phyloP scores from a whole-genome alignment of 2,329 filamentous ascomycete genomes.

The Domatiomyces catenatus region DNA sequence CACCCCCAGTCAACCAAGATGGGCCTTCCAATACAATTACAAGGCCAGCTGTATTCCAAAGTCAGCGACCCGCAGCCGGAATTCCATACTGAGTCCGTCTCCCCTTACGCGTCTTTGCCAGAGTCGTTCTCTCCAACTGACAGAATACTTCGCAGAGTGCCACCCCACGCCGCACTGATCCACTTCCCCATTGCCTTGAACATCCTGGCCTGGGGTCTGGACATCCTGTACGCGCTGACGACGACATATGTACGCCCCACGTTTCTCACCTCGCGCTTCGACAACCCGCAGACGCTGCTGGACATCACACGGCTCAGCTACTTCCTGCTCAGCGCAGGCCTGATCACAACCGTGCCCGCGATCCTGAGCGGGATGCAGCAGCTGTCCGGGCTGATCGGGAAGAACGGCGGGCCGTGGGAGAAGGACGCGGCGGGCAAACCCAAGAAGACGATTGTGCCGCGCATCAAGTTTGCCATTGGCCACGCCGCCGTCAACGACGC shows the following conservation, averaged over 20 bases:
- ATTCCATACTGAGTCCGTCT: constrained; percentile 16
- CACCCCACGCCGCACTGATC: constrained; percentile 15
- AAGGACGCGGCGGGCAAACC: constrained; percentile 14
- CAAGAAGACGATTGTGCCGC: constrained; percentile 17
- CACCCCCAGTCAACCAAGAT: constrained; percentile 4
- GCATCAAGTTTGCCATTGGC: constrained; percentile 16
- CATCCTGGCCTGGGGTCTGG: constrained; percentile 16
- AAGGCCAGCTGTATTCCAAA: constrained; percentile 17
- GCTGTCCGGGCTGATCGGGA: constrained; percentile 17
- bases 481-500: constrained; percentile 16
- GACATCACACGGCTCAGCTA: constrained; percentile 16
- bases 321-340: constrained; percentile 15
- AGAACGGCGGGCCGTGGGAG: constrained; percentile 18
- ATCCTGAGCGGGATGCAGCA: constrained; percentile 18
- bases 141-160: constrained; percentile 5
- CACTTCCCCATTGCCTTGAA: constrained; percentile 19
- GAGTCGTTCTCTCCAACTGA: neutral
- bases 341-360: constrained; percentile 16
- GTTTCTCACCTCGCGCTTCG: constrained; percentile 16
- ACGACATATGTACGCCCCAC: constrained; percentile 11
- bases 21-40: constrained; percentile 13
- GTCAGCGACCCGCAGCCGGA: constrained; percentile 16
- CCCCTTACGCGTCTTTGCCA: neutral
- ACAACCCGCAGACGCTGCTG: constrained; percentile 10
- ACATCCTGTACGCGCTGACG: constrained; percentile 16